phyloP scores from a whole-genome alignment of 306 rosid genomes.

The Cicer yamashitae region DNA sequence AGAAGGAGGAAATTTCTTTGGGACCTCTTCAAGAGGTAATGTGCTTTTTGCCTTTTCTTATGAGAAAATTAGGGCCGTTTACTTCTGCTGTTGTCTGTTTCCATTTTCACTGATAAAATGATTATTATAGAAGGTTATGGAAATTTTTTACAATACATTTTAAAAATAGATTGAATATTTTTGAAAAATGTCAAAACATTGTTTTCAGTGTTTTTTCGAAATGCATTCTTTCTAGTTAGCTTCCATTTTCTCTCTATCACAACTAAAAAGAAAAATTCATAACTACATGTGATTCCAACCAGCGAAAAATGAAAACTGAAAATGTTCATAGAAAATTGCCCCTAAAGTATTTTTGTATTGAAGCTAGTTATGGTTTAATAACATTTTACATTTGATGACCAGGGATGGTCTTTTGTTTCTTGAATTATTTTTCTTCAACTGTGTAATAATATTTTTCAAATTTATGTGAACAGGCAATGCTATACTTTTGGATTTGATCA shows the following conservation, averaged over 20 bases:
- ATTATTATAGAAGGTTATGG: no score
- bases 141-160: no score
- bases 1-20: constrained; percentile 48
- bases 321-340: no score
- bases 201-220: no score
- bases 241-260: not conserved
- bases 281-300: no score
- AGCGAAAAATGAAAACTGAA: no score
- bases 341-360: not conserved
- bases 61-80: not conserved
- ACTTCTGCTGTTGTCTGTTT: not conserved
- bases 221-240: not conserved
- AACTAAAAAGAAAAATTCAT: no score
- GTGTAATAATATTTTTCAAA: constrained; percentile 19
- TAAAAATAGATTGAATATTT: no score
- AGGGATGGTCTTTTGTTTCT: constrained; percentile 25
- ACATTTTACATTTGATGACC: constrained; percentile 9
- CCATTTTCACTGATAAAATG: no score
- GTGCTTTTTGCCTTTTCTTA: constrained; percentile 32
- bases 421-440: constrained; percentile 33
- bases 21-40: constrained; percentile 68
- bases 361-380: constrained; percentile 30
- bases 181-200: no score
- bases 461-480: constrained; percentile 87
- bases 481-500: constrained; percentile 79